These are phyloP conservation scores for Mucor indicus DNA, from an alignment of 371 early-diverging fungal species.

Conservation along the genomic window DNA sequence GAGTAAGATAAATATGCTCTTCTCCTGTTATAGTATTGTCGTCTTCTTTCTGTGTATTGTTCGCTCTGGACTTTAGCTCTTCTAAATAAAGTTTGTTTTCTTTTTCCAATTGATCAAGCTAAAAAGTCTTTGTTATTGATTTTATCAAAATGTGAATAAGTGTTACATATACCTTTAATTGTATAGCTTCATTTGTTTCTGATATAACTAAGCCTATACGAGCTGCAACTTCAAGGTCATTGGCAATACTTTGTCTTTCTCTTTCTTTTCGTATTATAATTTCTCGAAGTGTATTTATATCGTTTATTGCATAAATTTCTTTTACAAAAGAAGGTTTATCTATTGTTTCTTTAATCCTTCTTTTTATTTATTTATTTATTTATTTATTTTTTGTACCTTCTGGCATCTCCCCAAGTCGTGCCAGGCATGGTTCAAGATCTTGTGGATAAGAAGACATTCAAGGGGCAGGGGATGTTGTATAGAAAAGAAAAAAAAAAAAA, in stretches of 20 bases:
- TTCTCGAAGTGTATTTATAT: conserved; percentile 47
- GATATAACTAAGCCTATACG: conserved; percentile 63
- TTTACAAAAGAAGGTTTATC: conserved; percentile 47
- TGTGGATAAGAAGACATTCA: conserved; percentile 17
- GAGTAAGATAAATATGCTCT: conserved; percentile 51
- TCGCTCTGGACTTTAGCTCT: conserved; percentile 27
- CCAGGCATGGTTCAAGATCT: conserved; percentile 47
- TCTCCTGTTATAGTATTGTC: conserved; percentile 19
- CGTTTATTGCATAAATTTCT: conserved; percentile 47
- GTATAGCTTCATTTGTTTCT: conserved; percentile 60
- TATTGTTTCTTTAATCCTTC: conserved; percentile 2
- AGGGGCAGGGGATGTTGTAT: too few species aligned
- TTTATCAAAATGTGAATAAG: too few species aligned
- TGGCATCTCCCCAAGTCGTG: conserved; percentile 45
- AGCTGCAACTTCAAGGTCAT: conserved; percentile 65
- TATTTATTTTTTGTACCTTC: conserved; percentile 26
- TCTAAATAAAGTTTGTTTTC: conserved; percentile 54
- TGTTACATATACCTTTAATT: conserved; percentile 35
- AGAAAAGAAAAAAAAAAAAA: too few species aligned
- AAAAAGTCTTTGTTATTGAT: not conserved
- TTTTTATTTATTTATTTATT: too few species aligned
- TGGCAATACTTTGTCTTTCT: conserved; percentile 59
- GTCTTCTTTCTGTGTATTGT: conserved; percentile 5
- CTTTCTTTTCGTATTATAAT: conserved; percentile 62
- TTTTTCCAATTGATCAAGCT: conserved; percentile 52